Evolutionary conservation across 352 stramenopile genomes (phyloP).

Genomic region (Globisporangium parvum): DNA sequence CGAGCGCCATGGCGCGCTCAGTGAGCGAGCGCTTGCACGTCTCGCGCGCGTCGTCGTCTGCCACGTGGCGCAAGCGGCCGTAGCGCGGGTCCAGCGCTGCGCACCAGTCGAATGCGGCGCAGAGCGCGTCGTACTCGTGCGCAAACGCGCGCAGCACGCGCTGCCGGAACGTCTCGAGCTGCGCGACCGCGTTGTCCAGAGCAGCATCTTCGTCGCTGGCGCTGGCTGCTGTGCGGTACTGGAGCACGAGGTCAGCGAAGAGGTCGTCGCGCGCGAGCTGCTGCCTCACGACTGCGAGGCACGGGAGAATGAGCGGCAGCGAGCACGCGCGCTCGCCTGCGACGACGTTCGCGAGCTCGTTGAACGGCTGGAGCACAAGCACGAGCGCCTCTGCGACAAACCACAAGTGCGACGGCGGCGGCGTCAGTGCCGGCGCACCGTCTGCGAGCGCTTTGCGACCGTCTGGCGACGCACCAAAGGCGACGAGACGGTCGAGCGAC

Average conservation of each 20-base stretch:
- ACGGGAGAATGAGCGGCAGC: conserved; percentile 32
- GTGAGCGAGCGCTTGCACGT: conserved; percentile 11
- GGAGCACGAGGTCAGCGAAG: conserved; percentile 18
- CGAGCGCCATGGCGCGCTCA: conserved; percentile 9
- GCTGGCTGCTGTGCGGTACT: conserved; percentile 1
- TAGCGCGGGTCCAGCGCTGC: conserved; percentile 40
- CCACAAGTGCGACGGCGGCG: conserved; percentile 18
- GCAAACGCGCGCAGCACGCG: conserved; percentile 8
- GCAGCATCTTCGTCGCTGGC: not conserved
- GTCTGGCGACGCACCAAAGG: conserved; percentile 4
- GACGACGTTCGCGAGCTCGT: conserved; percentile 36
- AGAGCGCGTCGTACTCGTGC: conserved; percentile 12
- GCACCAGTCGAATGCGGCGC: conserved; percentile 28
- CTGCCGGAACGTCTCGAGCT: conserved; percentile 14
- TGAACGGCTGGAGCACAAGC: conserved; percentile 30
- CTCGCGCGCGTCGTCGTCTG: conserved; percentile 29
- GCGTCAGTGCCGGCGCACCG: not conserved
- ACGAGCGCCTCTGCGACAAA: conserved; percentile 35
- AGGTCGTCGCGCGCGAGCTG: conserved; percentile 24
- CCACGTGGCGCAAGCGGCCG: conserved; percentile 34
- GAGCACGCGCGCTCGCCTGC: conserved; percentile 26
- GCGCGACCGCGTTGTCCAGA: not conserved
- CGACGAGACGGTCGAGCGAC: conserved; percentile 17
- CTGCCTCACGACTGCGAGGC: conserved; percentile 26
- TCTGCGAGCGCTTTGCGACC: conserved; percentile 3